Conservation (phyloP, 2,329 filamentous ascomycete species). For the Xylariaceae sp. region DNA sequence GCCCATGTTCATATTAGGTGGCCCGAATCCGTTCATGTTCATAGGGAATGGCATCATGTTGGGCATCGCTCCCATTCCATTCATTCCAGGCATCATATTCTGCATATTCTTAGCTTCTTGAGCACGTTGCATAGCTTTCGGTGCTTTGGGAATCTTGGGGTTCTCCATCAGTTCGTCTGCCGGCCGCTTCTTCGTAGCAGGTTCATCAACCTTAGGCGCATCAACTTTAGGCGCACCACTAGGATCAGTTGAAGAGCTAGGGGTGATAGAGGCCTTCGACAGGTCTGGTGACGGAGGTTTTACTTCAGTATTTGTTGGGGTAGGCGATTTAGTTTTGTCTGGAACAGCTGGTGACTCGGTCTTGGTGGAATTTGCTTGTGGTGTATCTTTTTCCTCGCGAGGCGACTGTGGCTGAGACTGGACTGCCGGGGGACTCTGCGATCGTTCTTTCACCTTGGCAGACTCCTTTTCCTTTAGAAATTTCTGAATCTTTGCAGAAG, state of each 20-base stretch:
- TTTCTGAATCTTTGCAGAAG: slow-evolving; percentile 76
- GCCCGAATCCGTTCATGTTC: slow-evolving; percentile 47
- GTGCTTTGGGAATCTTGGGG: slow-evolving; percentile 68
- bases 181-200: slow-evolving; percentile 74
- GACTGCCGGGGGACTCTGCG: slow-evolving; percentile 54
- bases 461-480: slow-evolving; percentile 69
- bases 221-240: slow-evolving; percentile 32
- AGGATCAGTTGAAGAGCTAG: slow-evolving; percentile 35
- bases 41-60: slow-evolving; percentile 53
- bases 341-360: slow-evolving; percentile 39
- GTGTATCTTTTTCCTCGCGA: slow-evolving; percentile 42
- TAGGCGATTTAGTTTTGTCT: slow-evolving; percentile 40
- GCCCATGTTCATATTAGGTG: slow-evolving; percentile 47
- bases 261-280: slow-evolving; percentile 34
- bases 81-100: slow-evolving; percentile 46
- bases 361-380: slow-evolving; percentile 45
- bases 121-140: slow-evolving; percentile 67
- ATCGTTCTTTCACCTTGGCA: slow-evolving; percentile 51
- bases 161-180: slow-evolving; percentile 76
- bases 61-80: slow-evolving; percentile 53
- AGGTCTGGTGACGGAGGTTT: slow-evolving; percentile 40
- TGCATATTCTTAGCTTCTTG: slow-evolving; percentile 56
- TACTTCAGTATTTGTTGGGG: slow-evolving; percentile 36
- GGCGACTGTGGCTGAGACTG: slow-evolving; percentile 40
- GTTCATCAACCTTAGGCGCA: slow-evolving; percentile 30